Base-by-base conservation (phyloP, 2,329 filamentous ascomycete species). In the Fusarium odoratissimum region DNA sequence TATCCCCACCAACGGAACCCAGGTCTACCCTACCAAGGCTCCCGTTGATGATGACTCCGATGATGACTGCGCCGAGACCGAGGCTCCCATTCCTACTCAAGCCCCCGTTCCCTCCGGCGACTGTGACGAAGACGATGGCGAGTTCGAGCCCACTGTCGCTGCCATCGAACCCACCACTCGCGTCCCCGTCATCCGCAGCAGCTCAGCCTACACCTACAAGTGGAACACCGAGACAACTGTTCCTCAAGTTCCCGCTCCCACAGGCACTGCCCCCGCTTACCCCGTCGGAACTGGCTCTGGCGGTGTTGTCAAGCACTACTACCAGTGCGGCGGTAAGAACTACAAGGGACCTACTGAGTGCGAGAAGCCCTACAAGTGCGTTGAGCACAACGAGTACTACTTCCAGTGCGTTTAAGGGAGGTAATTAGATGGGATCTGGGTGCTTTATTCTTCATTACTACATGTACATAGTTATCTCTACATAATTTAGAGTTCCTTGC, bases 311-410 rank as follows among this genome's bases (percentile, higher is more conserved):
- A 66, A 71, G 59, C 65, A 62, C 33, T 76, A 68, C 55, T 70
- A 76, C 63, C 74, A 76, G 61, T 76, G 74, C 19, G 74, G 74
- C 3, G 74, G 74, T 14, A 60, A 60, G 5, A 70, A 68, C 70
- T 75, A 67, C 60, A 35, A 54, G 21, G 74, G 74, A 2, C 37
- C 74, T 17, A 76, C 74, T 3, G n/a, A 68, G 64, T 76, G 74
- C 16, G 74, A 76, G 70, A 60, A 60, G 52, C 60, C 72, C 9
- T 76, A 48, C 52, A 56, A 56, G 51, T 76, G 74, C 42, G 42
- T 68, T 7, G 56, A 57, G 59, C 51, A 62, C 28, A 76, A 76
- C 51, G 61, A 73, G 41, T 76, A 59, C 40, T 76, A 76, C 61
- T 69, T 54, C 35, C 74, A 76, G 67, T 76, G 74, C 17, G 42